phyloP scores from a whole-genome alignment of 202 grass and related monocot genomes.

The Setaria viridis region DNA sequence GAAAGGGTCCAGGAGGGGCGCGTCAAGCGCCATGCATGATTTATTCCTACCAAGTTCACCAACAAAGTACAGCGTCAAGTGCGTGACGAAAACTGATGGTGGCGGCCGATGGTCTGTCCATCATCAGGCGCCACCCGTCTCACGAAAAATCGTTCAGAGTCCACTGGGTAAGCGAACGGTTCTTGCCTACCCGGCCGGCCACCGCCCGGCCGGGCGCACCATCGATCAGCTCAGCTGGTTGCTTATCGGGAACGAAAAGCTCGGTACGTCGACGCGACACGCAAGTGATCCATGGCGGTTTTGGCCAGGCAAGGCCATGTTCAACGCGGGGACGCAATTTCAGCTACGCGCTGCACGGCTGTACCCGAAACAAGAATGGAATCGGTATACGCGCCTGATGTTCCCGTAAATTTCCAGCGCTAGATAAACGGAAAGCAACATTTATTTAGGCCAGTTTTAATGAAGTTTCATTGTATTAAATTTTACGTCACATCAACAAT shows the following conservation, averaged over 20 bases:
- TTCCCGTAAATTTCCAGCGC: background rate
- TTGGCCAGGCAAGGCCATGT: background rate
- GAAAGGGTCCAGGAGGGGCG: background rate
- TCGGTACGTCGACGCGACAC: background rate
- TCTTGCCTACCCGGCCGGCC: background rate
- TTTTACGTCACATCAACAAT: too few species aligned
- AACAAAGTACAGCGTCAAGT: background rate
- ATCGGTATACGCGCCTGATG: background rate
- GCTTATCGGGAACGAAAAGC: conserved; percentile 13
- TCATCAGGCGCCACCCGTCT: background rate
- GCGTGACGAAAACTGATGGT: background rate
- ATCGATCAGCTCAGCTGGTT: background rate
- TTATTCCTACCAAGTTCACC: conserved; percentile 18
- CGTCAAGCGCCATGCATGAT: background rate
- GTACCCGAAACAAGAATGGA: background rate
- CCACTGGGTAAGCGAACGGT: conserved; percentile 11
- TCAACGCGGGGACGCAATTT: conserved; percentile 42
- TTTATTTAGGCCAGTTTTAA: background rate
- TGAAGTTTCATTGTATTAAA: too few species aligned
- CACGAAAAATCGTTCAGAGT: background rate
- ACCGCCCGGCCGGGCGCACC: background rate
- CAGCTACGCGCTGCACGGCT: background rate
- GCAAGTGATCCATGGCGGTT: background rate
- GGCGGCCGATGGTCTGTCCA: background rate
- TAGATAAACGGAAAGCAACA: background rate